Conservation (phyloP, 2,329 filamentous ascomycete species). For the Nakataea oryzae region DNA sequence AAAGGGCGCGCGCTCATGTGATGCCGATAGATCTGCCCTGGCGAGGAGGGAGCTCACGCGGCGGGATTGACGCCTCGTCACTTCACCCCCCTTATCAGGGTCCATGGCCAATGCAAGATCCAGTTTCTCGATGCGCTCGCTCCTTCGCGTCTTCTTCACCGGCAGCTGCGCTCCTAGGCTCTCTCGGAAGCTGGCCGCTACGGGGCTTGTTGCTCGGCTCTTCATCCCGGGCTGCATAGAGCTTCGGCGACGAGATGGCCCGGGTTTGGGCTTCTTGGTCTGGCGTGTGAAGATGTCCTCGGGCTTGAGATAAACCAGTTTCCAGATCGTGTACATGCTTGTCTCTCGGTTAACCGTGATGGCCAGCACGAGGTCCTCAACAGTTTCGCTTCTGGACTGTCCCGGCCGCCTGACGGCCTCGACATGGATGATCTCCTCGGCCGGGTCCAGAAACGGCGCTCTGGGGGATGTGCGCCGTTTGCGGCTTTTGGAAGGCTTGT, state of each 20-base stretch:
- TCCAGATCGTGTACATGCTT: slow-evolving; percentile 77
- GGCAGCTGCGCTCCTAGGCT: slow-evolving; percentile 57
- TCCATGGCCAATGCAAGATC: slow-evolving; percentile 64
- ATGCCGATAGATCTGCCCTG: slow-evolving; percentile 75
- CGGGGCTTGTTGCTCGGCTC: slow-evolving; percentile 69
- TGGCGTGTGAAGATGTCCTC: slow-evolving; percentile 44
- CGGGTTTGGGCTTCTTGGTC: slow-evolving; percentile 32
- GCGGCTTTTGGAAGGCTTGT: slow-evolving; percentile 24
- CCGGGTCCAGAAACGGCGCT: slow-evolving; percentile 56
- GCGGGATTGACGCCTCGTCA: slow-evolving; percentile 52
- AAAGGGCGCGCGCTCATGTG: slow-evolving; percentile 72
- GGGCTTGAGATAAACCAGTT: slow-evolving; percentile 63
- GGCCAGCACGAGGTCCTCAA: slow-evolving; percentile 54
- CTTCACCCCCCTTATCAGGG: slow-evolving; percentile 47
- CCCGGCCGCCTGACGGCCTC: slow-evolving; percentile 55
- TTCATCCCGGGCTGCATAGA: slow-evolving; percentile 57
- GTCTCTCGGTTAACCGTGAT: slow-evolving; percentile 73
- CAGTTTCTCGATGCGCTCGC: slow-evolving; percentile 37
- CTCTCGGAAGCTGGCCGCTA: slow-evolving; percentile 61
- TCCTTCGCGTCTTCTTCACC: slow-evolving; percentile 42
- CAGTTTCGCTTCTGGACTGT: slow-evolving; percentile 18
- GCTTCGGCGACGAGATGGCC: slow-evolving; percentile 43
- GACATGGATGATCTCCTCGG: slow-evolving; percentile 77
- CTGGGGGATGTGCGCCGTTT: slow-evolving; percentile 26
- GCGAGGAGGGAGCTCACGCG: slow-evolving; percentile 88